Evolutionary conservation across 2,329 filamentous ascomycete genomes (phyloP).

Genomic region (Cercospora canescens): DNA sequence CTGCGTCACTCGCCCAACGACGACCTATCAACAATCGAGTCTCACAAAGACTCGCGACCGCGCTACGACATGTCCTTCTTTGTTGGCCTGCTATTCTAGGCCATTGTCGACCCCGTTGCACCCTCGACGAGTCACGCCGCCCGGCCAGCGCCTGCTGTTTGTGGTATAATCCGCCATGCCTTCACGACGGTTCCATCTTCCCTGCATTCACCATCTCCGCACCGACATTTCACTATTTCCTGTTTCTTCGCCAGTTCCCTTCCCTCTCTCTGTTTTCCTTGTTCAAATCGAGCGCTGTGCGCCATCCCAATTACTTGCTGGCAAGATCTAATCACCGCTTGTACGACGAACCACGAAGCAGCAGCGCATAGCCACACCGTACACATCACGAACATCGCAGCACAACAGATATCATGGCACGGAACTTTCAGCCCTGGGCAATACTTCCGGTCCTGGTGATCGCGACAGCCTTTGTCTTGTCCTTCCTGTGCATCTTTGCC

Average conservation of each 20-base stretch:
- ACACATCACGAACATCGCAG: neutral
- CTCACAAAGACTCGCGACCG: slow-evolving; percentile 5
- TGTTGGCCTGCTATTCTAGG: slow-evolving; percentile 9
- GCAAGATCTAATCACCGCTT: slow-evolving; percentile 2
- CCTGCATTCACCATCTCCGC: slow-evolving; percentile 6
- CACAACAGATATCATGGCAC: slow-evolving; percentile 8
- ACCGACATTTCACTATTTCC: slow-evolving; percentile 2
- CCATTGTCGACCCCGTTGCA: neutral
- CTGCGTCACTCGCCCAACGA: slow-evolving; percentile 2
- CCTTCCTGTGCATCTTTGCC: slow-evolving; percentile 62
- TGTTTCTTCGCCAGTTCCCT: neutral
- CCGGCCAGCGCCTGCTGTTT: neutral
- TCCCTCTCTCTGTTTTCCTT: neutral
- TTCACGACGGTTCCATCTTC: slow-evolving; percentile 1
- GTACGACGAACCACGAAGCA: neutral
- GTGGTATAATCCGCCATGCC: neutral
- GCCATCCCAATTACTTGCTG: slow-evolving; percentile 5
- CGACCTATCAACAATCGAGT: neutral
- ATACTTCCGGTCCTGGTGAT: slow-evolving; percentile 41
- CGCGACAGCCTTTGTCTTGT: slow-evolving; percentile 57
- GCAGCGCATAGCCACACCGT: neutral
- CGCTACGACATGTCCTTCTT: neutral
- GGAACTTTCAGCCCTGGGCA: slow-evolving; percentile 20
- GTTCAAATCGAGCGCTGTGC: slow-evolving; percentile 5
- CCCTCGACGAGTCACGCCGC: slow-evolving; percentile 2